These are phyloP conservation scores for Corchorus olitorius DNA, from an alignment of 345 rosid species.

Conservation along the genomic window DNA sequence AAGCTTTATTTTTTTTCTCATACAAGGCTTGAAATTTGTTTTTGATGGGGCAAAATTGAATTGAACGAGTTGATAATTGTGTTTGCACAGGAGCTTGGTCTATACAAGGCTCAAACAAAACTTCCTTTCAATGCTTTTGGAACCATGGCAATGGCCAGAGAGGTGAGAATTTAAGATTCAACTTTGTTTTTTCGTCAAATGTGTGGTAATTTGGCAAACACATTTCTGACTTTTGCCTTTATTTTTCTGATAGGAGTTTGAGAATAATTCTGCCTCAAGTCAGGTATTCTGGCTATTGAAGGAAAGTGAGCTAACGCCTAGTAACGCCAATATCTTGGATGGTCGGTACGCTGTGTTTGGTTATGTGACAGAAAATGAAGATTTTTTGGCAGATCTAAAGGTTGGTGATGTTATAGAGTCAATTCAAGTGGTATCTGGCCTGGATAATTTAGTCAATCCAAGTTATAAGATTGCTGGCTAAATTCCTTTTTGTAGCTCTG, in stretches of 20 bases:
- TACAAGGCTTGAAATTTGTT: too few relatives aligned
- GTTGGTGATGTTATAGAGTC: constrained; percentile 95
- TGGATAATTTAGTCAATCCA: constrained; percentile 90
- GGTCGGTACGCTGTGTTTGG: constrained; percentile 98
- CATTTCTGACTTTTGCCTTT: not conserved
- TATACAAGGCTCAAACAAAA: constrained; percentile 95
- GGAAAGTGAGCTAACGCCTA: constrained; percentile 97
- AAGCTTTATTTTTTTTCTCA: constrained; percentile 13
- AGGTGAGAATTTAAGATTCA: constrained; percentile 48
- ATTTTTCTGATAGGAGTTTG: constrained; percentile 69
- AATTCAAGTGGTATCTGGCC: constrained; percentile 87
- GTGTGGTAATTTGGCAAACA: not conserved
- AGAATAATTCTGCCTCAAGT: constrained; percentile 91
- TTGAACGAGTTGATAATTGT: not conserved
- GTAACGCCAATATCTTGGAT: constrained; percentile 93
- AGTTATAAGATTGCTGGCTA: constrained; percentile 93
- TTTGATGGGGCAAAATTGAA: not conserved
- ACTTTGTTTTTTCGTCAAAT: not conserved
- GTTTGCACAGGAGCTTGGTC: constrained; percentile 77
- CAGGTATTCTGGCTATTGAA: constrained; percentile 94
- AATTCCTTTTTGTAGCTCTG: constrained; percentile 11
- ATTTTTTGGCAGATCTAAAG: constrained; percentile 87
- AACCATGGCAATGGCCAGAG: constrained; percentile 99
- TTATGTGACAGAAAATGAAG: constrained; percentile 85
- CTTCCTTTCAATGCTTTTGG: constrained; percentile 99